Evolutionary conservation across 129 eudicot species (phyloP), one percentile per base, ranked within the genome.

Genomic region (Escallonia herrerae): DNA sequence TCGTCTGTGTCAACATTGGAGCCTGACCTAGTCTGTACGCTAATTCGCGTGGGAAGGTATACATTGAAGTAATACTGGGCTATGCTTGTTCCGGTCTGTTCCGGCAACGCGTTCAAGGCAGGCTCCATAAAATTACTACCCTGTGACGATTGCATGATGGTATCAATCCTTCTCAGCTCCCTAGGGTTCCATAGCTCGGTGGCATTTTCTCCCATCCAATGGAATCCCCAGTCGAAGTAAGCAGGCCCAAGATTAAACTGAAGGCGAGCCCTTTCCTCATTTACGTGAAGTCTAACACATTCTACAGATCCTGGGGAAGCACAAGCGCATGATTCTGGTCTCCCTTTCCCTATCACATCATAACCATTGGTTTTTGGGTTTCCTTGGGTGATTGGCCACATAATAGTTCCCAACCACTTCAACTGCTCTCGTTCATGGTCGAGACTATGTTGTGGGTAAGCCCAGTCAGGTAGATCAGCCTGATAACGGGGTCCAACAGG

Each of bases 41-140:
- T 45, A 45, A 8, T 45, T 5, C 6, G 49, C 49, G 50, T 5
- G 50, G 9, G 7, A 53, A 87, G 42, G 51, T 83, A 68, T 9
- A 87, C 87, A 38, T 87, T 87, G 64, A 87, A 71, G 58, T 83
- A 87, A 68, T 75, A 87, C 54, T 72, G 65, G 43, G 80, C 72
- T 13, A 87, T 78, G 8, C 65, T 78, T 55, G 58, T 56, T 49
- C 69, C 64, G 12, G 60, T 65, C 46, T 76, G 64, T 39, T 72
- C 42, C 0, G 67, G 58, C 37, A 80, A 71, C 14, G 50, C 43
- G 9, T 65, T 40, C 66, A 60, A 3, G 12, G 78, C 78, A 11
- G 71, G 70, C 48, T 66, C 41, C 47, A 72, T 8, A 11, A 72
- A 72, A 14, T 56, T 72, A 40, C 51, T 67, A 15, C 67, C 62